phyloP scores from a whole-genome alignment of 2,329 filamentous ascomycete genomes.

The Leptographium galeiforme region DNA sequence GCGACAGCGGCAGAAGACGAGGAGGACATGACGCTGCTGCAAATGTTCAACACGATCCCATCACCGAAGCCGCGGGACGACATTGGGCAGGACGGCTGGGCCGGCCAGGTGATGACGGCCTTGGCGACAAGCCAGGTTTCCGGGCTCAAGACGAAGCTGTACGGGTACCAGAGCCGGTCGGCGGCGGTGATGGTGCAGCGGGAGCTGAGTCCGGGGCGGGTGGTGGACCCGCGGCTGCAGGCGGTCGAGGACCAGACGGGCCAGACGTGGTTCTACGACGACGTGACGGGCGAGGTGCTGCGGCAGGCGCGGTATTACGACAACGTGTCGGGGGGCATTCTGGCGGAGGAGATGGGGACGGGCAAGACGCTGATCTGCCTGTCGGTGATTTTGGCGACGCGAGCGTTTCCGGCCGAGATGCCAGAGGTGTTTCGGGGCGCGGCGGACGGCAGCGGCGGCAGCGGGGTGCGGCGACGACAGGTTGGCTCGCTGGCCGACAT shows the following conservation, averaged over 20 bases:
- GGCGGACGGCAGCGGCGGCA: slow-evolving; percentile 8
- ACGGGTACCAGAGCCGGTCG: slow-evolving; percentile 69
- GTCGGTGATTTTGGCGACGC: slow-evolving; percentile 60
- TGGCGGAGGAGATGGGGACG: slow-evolving; percentile 68
- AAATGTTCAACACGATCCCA: slow-evolving; percentile 60
- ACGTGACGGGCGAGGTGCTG: slow-evolving; percentile 46
- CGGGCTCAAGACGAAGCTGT: slow-evolving; percentile 52
- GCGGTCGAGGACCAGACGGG: slow-evolving; percentile 46
- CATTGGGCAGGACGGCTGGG: slow-evolving; percentile 33
- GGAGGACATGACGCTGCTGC: slow-evolving; percentile 43
- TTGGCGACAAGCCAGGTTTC: slow-evolving; percentile 38
- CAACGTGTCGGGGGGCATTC: slow-evolving; percentile 58
- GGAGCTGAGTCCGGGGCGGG: slow-evolving; percentile 50
- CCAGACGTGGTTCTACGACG: slow-evolving; percentile 54
- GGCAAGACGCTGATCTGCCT: slow-evolving; percentile 87
- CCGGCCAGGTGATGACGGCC: slow-evolving; percentile 38
- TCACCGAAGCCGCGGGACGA: slow-evolving; percentile 48
- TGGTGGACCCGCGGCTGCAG: slow-evolving; percentile 63
- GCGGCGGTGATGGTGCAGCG: slow-evolving; percentile 74
- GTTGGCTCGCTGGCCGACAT: slow-evolving; percentile 60
- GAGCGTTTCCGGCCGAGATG: slow-evolving; percentile 50
- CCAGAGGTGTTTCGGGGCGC: slow-evolving; percentile 43
- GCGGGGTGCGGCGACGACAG: slow-evolving; percentile 24
- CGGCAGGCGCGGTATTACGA: slow-evolving; percentile 62
- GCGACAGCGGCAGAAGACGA: background rate